Evolutionary conservation across 2,329 filamentous ascomycete genomes (phyloP), one percentile per base, ranked within the genome.

Genomic region (Helotiales sp.): DNA sequence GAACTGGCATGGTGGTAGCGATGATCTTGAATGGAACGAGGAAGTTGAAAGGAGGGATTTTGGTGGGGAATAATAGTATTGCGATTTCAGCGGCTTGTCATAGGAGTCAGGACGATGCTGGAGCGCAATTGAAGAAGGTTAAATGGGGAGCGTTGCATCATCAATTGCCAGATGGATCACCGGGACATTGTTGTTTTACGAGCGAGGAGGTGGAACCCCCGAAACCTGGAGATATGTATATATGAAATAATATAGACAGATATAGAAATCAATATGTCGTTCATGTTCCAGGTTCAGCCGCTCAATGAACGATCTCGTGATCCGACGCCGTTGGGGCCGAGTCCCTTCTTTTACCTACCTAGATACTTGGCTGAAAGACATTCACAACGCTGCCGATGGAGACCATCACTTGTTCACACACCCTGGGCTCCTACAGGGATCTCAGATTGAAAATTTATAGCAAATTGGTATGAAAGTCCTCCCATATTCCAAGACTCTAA

Each of bases 71-170:
- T 51, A 63, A 61, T 31, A 63, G 59, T 56, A 34, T 66, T 36
- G 64, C 63, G 4, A 66, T 66, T 36, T 47, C 59, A 3, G 59
- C 59, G 8, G 63, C 64, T 22, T 66, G 63, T 61, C 60, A 66
- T 9, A 50, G 31, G 36, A 44, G 40, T 4, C 49, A 53, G 51
- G 46, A 54, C 15, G 59, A 64, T 15, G 27, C 36, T 9, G 59
- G 55, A 1, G 59, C 55, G 0, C 48, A 64, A 25, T 49, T 57
- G 42, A 53, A 38, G 33, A 54, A 38, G 30, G 62, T 64, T 19
- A 44, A 40, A 27, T 64, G 59, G 62, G 62, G 59, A 3, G 62
- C 59, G 5, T 47, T 64, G 8, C 53, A 31, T 22, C 59, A 62
- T 54, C 48, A 53, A 24, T 34, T 29, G 2, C 27, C 44, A 9